phyloP scores from a whole-genome alignment of 768 basidiomycete genomes.

The Serendipita vermifera region DNA sequence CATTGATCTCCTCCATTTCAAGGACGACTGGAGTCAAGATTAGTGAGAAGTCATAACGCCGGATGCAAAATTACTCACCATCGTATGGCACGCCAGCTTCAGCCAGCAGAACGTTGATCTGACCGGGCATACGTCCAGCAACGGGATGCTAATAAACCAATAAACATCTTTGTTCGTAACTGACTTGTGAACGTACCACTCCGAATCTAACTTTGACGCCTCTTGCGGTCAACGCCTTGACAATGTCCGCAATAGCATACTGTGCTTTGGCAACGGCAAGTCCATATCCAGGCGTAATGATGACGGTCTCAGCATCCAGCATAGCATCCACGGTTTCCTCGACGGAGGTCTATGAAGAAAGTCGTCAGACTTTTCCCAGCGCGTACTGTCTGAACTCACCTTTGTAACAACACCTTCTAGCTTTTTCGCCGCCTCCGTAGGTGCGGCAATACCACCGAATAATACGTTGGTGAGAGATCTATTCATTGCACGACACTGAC shows the following conservation, averaged over 20 bases:
- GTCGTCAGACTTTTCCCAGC: background rate
- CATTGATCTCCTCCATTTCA: conserved; percentile 93
- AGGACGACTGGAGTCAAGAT: conserved; percentile 48
- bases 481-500: conserved; percentile 85
- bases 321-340: conserved; percentile 75
- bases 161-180: no score
- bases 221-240: conserved; percentile 53
- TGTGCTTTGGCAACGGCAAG: conserved; percentile 92
- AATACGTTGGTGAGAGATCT: conserved; percentile 72
- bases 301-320: conserved; percentile 68
- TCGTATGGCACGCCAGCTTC: conserved; percentile 87
- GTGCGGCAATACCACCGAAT: conserved; percentile 67
- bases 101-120: conserved; percentile 83
- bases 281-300: conserved; percentile 62
- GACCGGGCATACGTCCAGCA: conserved; percentile 86
- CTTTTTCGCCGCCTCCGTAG: conserved; percentile 39
- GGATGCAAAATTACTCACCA: conserved; percentile 33
- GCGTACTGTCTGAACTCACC: conserved; percentile 5
- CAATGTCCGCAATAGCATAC: conserved; percentile 60
- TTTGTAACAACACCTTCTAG: conserved; percentile 76
- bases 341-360: conserved; percentile 38
- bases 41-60: background rate
- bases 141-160: conserved; percentile 68
- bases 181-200: conserved; percentile 14
- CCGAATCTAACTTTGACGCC: conserved; percentile 49